Base-by-base conservation (phyloP, 306 rosid genomes). In the Cucurbita moschata region DNA sequence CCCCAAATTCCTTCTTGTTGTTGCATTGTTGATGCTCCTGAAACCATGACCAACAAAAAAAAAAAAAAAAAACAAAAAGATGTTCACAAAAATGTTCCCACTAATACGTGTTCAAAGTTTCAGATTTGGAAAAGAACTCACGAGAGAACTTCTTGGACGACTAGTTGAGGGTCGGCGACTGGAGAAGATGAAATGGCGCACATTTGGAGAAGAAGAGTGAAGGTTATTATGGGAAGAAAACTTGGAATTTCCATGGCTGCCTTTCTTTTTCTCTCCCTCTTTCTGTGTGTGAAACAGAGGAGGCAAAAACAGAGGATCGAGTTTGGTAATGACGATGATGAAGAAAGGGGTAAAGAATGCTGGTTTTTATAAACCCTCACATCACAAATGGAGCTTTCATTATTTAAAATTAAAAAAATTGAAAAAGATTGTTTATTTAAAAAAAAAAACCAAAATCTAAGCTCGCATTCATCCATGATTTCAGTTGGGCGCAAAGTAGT, bases 1-100 rank as follows among this genome's bases (percentile, higher is more conserved):
- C 15, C 82, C 99, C 61, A 94, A 30, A 21, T 77, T 86, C 52
- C 99, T 84, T 47, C 96, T 81, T 0, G 89, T 78, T 1, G 95
- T 86, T 12, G 43, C 86, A 76, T 89, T 91, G 67, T 88, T 89
- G 72, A 86, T 82, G 86, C 90, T 94, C 86, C 97, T 94, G 84
- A 61, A 79, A 50, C 14, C 8, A 50, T 50, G 8, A 50, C 54
- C 54, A 6, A 14, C 5, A 44, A 19, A 19, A 19, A 19, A 44
- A 44, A 40, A 40, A 7, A 1, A 23, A 23, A 23, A 23, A 23
- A 23, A 23, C 0, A 30, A 30, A 30, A 30, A 30, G 35, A 30
- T 30, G 4, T 30, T 30, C 4, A 42, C 46, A 19, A 30, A 30
- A 30, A 30, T 30, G 35, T 30, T 30, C 35, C 35, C 0, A 30